These are phyloP conservation scores for Fusarium coffeatum DNA, from an alignment of 2,329 filamentous ascomycete species.

Conservation along the genomic window DNA sequence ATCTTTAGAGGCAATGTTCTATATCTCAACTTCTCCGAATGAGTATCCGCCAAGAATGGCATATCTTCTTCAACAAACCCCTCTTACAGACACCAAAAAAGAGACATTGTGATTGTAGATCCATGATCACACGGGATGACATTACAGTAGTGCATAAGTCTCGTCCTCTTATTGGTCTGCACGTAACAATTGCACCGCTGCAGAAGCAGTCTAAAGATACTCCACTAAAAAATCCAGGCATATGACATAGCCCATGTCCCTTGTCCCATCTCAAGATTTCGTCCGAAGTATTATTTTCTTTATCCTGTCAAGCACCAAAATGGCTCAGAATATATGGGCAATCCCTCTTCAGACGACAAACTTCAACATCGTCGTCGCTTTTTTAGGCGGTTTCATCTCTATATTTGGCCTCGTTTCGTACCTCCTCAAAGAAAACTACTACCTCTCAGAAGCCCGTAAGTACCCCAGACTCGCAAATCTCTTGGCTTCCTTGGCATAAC, in stretches of 20 bases:
- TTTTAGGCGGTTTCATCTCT: slow-evolving; percentile 87
- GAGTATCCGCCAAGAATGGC: not conserved
- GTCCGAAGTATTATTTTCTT: not conserved
- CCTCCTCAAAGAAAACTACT: slow-evolving; percentile 88
- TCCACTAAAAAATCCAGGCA: not conserved
- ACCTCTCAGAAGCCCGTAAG: slow-evolving; percentile 89
- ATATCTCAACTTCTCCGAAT: accelerated
- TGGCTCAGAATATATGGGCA: slow-evolving; percentile 46
- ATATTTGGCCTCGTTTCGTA: slow-evolving; percentile 93
- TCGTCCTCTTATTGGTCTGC: not conserved
- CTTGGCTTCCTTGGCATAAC: slow-evolving; percentile 24
- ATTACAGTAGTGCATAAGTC: not conserved
- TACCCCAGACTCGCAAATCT: not conserved
- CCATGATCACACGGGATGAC: not conserved
- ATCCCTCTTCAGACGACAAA: slow-evolving; percentile 70
- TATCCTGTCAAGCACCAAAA: not conserved
- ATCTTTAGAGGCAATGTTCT: not conserved
- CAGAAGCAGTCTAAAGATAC: not conserved
- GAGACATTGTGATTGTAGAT: not conserved
- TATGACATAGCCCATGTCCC: not conserved
- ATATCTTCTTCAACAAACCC: not conserved
- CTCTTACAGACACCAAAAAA: not conserved
- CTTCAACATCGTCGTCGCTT: slow-evolving; percentile 86
- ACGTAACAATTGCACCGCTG: not conserved
- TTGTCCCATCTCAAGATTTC: not conserved